A percentile compares a stretch with the other conserved stretches of the same genome.
Evolutionary conservation across 2,329 filamentous ascomycete genomes (phyloP).

Genomic region (Fusarium siculi): DNA sequence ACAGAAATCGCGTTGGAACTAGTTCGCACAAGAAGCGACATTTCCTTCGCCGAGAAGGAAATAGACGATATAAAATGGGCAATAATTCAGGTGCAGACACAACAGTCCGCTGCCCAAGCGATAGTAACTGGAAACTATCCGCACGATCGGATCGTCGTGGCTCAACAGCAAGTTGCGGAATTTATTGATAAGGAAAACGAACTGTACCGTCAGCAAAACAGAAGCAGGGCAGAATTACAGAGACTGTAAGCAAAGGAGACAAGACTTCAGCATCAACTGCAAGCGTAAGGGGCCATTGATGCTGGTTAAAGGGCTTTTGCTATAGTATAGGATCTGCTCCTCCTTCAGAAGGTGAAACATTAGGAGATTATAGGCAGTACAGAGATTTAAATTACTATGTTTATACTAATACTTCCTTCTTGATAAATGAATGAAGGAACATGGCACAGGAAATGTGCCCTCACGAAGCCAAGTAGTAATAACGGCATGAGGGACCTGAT

Average conservation of each 20-base stretch:
- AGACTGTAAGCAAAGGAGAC: background rate
- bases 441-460: fast-evolving
- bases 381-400: fast-evolving
- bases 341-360: fast-evolving
- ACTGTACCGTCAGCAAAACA: background rate
- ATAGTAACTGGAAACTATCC: background rate
- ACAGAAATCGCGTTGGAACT: background rate
- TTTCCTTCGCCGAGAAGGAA: background rate
- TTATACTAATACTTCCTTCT: background rate
- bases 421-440: background rate
- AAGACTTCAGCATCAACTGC: background rate
- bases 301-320: background rate
- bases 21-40: background rate
- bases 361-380: fast-evolving
- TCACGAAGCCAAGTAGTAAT: no score
- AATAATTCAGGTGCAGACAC: background rate
- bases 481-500: fast-evolving
- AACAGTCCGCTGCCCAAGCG: background rate
- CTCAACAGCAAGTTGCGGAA: background rate
- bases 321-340: background rate
- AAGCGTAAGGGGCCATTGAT: fast-evolving
- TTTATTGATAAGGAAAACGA: background rate
- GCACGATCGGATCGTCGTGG: background rate
- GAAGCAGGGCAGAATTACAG: background rate
- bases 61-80: background rate